These are phyloP conservation scores for Lasiodiplodia sp. DNA, from an alignment of 2,329 filamentous ascomycete species.

Conservation along the genomic window DNA sequence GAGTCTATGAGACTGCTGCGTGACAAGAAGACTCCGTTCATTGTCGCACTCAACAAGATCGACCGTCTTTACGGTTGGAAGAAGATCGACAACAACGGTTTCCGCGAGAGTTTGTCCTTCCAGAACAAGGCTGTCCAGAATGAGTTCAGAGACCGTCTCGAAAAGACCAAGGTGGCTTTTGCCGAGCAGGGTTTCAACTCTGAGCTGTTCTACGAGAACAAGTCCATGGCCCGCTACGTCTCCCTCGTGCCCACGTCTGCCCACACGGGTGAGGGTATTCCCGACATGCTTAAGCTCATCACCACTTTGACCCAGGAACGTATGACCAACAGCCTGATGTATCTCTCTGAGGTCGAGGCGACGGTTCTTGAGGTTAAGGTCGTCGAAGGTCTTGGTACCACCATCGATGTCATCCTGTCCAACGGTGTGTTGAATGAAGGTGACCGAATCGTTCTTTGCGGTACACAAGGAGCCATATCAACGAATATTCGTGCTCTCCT, in stretches of 20 bases:
- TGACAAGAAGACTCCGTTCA: slow-evolving; percentile 95
- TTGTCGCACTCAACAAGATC: slow-evolving; percentile 99
- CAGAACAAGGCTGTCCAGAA: slow-evolving; percentile 94
- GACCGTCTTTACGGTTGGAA: slow-evolving; percentile 99
- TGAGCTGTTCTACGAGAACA: slow-evolving; percentile 97
- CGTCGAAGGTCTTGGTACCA: slow-evolving; percentile 98
- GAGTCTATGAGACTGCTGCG: slow-evolving; percentile 96
- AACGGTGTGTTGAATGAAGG: slow-evolving; percentile 96
- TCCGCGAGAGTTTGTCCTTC: slow-evolving; percentile 86
- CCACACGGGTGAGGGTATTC: slow-evolving; percentile 98
- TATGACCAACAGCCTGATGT: slow-evolving; percentile 98
- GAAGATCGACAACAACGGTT: slow-evolving; percentile 97
- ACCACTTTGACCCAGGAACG: slow-evolving; percentile 92
- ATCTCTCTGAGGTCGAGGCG: slow-evolving; percentile 95
- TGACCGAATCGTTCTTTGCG: slow-evolving; percentile 92
- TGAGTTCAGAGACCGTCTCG: slow-evolving; percentile 89
- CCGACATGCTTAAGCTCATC: slow-evolving; percentile 97
- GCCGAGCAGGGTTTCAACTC: slow-evolving; percentile 98
- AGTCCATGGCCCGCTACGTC: slow-evolving; percentile 91
- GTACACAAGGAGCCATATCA: slow-evolving; percentile 93
- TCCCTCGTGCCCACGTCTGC: slow-evolving; percentile 98
- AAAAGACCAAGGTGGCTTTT: slow-evolving; percentile 92
- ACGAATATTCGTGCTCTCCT: slow-evolving; percentile 95
- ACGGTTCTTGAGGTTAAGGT: slow-evolving; percentile 99
- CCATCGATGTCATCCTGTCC: slow-evolving; percentile 94